phyloP scores from a whole-genome alignment of 2,329 filamentous ascomycete genomes.

The Penicillium sp. region DNA sequence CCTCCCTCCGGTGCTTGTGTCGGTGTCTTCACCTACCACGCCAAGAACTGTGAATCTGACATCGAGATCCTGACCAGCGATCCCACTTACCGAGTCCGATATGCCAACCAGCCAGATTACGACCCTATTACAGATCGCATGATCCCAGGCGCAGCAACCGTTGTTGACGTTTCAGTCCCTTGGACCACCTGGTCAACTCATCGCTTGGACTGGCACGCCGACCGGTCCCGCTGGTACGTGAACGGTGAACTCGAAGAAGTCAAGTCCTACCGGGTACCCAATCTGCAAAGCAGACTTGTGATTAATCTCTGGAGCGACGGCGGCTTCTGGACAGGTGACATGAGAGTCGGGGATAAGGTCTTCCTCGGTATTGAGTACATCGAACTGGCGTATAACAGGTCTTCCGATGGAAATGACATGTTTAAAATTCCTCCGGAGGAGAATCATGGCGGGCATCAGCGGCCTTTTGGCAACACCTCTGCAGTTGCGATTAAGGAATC shows the following conservation, averaged over 20 bases:
- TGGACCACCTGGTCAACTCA: slow-evolving; percentile 46
- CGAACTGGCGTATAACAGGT: slow-evolving; percentile 42
- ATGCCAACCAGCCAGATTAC: slow-evolving; percentile 46
- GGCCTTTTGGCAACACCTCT: not conserved
- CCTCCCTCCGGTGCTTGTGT: slow-evolving; percentile 51
- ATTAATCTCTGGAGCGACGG: slow-evolving; percentile 49
- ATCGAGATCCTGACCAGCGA: slow-evolving; percentile 56
- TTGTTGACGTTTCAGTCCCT: slow-evolving; percentile 30
- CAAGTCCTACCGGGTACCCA: slow-evolving; percentile 40
- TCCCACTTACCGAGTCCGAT: slow-evolving; percentile 43
- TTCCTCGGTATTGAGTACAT: slow-evolving; percentile 45
- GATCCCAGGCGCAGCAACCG: slow-evolving; percentile 36
- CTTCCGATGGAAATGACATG: slow-evolving; percentile 13
- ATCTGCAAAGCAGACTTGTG: slow-evolving; percentile 37
- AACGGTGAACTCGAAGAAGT: slow-evolving; percentile 30
- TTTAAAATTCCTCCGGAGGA: slow-evolving; percentile 6
- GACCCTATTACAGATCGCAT: slow-evolving; percentile 32
- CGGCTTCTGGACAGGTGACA: slow-evolving; percentile 43
- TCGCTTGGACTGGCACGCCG: slow-evolving; percentile 43
- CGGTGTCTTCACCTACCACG: slow-evolving; percentile 53
- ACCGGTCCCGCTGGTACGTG: slow-evolving; percentile 40
- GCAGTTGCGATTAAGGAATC: not conserved
- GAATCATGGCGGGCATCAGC: slow-evolving; percentile 17
- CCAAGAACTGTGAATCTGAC: slow-evolving; percentile 51
- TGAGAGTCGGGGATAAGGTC: slow-evolving; percentile 38